Percentiles rank a stretch among this genome's conserved stretches.
Evolutionary conservation across 306 rosid species (phyloP).

Genomic region (Malus sylvestris): DNA sequence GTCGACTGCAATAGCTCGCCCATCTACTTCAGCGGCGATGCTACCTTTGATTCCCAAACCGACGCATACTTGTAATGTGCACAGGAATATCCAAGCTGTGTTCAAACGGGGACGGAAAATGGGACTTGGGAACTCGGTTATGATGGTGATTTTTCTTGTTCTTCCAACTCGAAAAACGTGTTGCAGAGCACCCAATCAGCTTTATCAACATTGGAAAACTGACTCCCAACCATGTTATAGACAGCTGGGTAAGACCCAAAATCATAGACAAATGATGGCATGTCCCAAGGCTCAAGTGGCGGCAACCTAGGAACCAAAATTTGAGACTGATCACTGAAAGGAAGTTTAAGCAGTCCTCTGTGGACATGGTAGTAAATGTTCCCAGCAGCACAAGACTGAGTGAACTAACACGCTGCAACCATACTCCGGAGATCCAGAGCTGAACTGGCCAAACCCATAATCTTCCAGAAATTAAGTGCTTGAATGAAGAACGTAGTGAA

Average conservation of each 20-base stretch:
- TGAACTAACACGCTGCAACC: not conserved
- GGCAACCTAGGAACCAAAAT: not conserved
- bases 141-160: too few relatives aligned
- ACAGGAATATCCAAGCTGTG: too few relatives aligned
- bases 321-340: not conserved
- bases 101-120: too few relatives aligned
- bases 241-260: not conserved
- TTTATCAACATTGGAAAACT: not conserved
- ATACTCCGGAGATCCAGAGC: too few relatives aligned
- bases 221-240: not conserved
- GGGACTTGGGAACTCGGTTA: too few relatives aligned
- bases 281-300: not conserved
- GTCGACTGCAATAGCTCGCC: too few relatives aligned
- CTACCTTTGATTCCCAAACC: too few relatives aligned
- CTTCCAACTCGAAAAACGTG: not conserved
- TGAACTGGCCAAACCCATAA: too few relatives aligned
- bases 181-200: not conserved
- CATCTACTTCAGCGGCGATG: too few relatives aligned
- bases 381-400: not conserved
- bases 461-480: too few relatives aligned
- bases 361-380: not conserved
- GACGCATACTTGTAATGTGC: too few relatives aligned
- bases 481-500: too few relatives aligned
- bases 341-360: not conserved
- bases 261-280: not conserved